Base-by-base conservation (phyloP, 2,329 filamentous ascomycete genomes). In the Colletotrichum karsti region DNA sequence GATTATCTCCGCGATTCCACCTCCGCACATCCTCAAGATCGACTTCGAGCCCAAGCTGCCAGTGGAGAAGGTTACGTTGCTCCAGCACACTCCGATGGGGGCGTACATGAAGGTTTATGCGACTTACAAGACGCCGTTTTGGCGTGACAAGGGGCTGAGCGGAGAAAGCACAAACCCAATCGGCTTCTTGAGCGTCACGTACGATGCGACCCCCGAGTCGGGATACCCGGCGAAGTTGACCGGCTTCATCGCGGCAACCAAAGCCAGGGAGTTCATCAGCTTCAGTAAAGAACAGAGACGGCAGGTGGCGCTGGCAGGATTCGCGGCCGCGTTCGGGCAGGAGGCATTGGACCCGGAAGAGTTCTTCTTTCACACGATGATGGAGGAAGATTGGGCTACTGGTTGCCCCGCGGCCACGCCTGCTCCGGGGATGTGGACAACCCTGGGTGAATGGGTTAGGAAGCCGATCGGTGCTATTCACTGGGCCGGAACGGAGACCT, bases 291-390 rank as follows among this genome's bases (percentile, higher is more conserved):
- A 63, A 12, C 57, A 71, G 37, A 57, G 66, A 46, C 57, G 61
- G 12, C 56, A 57, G 7, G 54, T 71, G 24, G 70, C 64, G 6
- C 63, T 72, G 35, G 63, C 55, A 22, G 63, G 64, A n/a, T 71
- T 71, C 20, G 67, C 68, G 15, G 39, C 58, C 20, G 61, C 46
- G 7, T 70, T 72, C 12, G 63, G 64, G 3, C 58, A 33, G 20
- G 72, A 72, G 55, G 68, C 72, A n/a, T 55, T 62, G 3, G 42
- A 71, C 30, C 54, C 71, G 12, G 63, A 69, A 30, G 56, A 58
- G 2, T 64, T 69, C 59, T 67, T 69, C 30, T 62, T 65, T 26
- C 67, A 72, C 37, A 62, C 53, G 2, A 71, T 64, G 67, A 53
- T 65, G 46, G 69, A 67, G 20, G 69, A 71, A 18, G 62, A 70